Evolutionary conservation across 164 flowering plant genomes (phyloP), one percentile per base, ranked within the genome.

Genomic region (Magnolia changhungtana): DNA sequence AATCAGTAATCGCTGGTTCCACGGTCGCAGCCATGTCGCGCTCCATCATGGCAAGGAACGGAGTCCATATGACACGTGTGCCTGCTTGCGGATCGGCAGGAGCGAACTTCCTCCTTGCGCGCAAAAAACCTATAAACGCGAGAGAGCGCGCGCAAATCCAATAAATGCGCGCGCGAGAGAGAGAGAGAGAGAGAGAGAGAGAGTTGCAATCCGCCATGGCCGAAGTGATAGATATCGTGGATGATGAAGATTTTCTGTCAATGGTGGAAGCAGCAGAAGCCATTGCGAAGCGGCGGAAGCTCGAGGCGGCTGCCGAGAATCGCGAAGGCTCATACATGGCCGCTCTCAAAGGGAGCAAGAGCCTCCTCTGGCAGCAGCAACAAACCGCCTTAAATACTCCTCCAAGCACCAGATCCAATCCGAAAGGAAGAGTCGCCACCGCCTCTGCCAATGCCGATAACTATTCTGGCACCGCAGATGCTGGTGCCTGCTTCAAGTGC

Each of bases 401-500:
- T 11, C 3, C 76, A 18, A 70, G 50, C 18, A 58, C 65, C 71
- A n/a, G 9, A 14, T 29, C 31, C 71, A 68, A 68, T 24, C 50
- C 69, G 9, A 66, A 24, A 9, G 29, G 45, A 68, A 68, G 50
- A 37, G 7, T 37, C 71, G 29, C 71, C 19, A n/a, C 29, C n/a
- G 8, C 71, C 5, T 29, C 51, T 1, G 61, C 61, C 0, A 69
- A 66, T 0, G 80, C 50, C 8, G 71, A 76, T 6, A 31, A 31
- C 13, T 68, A 2, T 11, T 16, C 61, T 55, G 13, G 16, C 18
- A 55, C 61, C 61, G 16, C 61, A 8, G 61, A 11, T 0, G 76
- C 49, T 5, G 71, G 52, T 27, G 64, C 82, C 71, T 86, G 88
- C 76, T 86, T 84, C 80, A 84, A 86, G 65, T 86, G 88, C 63